Percentiles rank a stretch among this genome's conserved stretches.
Conservation (phyloP, 768 basidiomycete genomes). For the Calocera viscosa region DNA sequence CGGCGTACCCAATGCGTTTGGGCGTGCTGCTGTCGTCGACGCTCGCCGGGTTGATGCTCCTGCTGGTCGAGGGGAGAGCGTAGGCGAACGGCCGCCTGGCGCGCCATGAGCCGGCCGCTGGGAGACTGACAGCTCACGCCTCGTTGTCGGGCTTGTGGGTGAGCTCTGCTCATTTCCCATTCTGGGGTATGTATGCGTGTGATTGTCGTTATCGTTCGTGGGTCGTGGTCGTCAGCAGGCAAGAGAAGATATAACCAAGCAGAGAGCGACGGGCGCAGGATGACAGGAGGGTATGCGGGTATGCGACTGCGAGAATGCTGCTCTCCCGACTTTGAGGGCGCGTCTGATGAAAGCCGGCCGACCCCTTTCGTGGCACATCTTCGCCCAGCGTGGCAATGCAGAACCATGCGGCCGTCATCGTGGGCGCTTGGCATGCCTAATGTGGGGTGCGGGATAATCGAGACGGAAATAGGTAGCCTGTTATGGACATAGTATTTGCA, state of each 20-base stretch:
- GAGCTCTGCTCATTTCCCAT: constrained; percentile 7
- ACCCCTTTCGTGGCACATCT: background rate
- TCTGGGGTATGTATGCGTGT: background rate
- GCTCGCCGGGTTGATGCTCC: background rate
- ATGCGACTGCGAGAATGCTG: background rate
- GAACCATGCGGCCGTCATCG: background rate
- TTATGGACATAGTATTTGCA: background rate
- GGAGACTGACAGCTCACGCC: background rate
- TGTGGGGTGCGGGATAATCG: background rate
- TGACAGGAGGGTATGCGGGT: background rate
- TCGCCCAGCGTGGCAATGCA: background rate
- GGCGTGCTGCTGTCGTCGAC: background rate
- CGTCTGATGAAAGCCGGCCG: background rate
- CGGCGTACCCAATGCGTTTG: background rate
- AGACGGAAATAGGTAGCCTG: background rate
- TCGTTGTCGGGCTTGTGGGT: constrained; percentile 7
- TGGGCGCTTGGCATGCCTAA: background rate
- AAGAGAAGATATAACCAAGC: background rate
- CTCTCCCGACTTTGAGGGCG: background rate
- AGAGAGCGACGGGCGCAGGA: background rate
- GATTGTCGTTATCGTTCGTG: background rate
- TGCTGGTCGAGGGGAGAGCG: background rate
- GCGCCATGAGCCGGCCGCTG: background rate
- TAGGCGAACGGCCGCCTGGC: background rate
- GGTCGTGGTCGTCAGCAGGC: background rate